Evolutionary conservation across 148 eudicot genomes (phyloP).

Genomic region (Rhododendron griersonianum): DNA sequence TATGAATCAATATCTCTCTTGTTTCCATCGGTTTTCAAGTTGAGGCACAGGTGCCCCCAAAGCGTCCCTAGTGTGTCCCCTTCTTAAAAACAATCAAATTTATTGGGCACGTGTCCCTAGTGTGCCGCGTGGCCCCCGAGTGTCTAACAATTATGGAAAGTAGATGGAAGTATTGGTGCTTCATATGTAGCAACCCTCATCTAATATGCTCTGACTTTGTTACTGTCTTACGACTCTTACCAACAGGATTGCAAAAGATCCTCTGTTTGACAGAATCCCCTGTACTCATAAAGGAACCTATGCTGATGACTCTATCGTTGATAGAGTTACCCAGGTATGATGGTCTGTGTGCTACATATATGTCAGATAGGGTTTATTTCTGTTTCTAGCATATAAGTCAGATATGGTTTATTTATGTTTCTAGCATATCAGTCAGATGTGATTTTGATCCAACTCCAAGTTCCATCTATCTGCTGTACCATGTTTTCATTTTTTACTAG

Average conservation of each 20-base stretch:
- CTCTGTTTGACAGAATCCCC: slow-evolving; percentile 92
- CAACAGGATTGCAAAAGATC: slow-evolving; percentile 92
- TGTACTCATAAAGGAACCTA: slow-evolving; percentile 94
- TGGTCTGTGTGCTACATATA: neutral
- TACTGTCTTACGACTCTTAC: neutral
- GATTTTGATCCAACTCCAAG: neutral
- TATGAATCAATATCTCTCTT: no score
- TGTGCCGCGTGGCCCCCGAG: neutral
- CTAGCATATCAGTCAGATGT: neutral
- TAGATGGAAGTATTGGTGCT: neutral
- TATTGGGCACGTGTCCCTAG: no score
- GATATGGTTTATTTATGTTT: neutral
- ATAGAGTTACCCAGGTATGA: slow-evolving; percentile 84
- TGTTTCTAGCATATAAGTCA: neutral
- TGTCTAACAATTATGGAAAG: no score
- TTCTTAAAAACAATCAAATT: no score
- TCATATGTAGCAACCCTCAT: neutral
- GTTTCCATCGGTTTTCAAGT: no score
- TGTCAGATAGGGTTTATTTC: neutral
- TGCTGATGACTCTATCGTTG: slow-evolving; percentile 97
- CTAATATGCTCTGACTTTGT: neutral
- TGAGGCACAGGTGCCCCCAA: no score
- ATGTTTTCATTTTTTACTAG: neutral
- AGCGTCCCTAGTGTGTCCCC: no score
- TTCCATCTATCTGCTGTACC: neutral